Conservation (phyloP, 73 alveolate species). For the Strombidium stylifer region DNA sequence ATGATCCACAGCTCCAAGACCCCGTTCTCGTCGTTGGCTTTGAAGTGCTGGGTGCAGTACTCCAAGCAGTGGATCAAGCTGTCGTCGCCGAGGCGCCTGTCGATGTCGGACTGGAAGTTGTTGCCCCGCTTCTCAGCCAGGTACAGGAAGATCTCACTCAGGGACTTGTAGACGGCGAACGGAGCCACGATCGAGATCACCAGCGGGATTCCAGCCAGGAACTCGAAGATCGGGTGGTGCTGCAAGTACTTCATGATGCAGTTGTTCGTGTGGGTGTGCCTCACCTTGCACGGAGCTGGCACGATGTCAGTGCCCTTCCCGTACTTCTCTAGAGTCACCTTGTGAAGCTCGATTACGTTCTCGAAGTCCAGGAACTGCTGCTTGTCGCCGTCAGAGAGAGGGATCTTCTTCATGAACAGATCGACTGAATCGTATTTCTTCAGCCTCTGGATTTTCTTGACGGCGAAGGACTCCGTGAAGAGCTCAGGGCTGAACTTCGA, state of each 20-base stretch:
- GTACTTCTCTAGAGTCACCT: neutral
- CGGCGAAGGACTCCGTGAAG: slow-evolving; percentile 13
- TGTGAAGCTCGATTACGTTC: slow-evolving; percentile 8
- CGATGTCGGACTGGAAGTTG: neutral
- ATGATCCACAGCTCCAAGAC: slow-evolving; percentile 23
- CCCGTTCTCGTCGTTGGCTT: slow-evolving; percentile 6
- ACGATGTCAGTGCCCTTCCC: slow-evolving; percentile 11
- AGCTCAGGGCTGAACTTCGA: slow-evolving; percentile 19
- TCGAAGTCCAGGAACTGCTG: slow-evolving; percentile 6
- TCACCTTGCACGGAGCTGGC: slow-evolving; percentile 1
- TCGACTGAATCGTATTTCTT: slow-evolving; percentile 21
- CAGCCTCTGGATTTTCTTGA: slow-evolving; percentile 24
- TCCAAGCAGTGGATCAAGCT: slow-evolving; percentile 8
- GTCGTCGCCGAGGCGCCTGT: slow-evolving; percentile 10
- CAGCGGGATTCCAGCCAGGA: slow-evolving; percentile 34
- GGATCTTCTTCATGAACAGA: slow-evolving; percentile 23
- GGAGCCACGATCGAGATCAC: slow-evolving; percentile 19
- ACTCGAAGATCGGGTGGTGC: slow-evolving; percentile 10
- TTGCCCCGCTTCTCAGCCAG: slow-evolving; percentile 4
- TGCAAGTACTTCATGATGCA: slow-evolving; percentile 12
- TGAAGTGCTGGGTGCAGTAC: slow-evolving; percentile 6
- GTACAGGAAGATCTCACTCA: slow-evolving; percentile 6
- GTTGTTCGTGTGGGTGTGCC: neutral
- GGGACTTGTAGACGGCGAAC: neutral
- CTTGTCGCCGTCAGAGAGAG: slow-evolving; percentile 1